A percentile compares a stretch with the other conserved stretches of the same genome.
Evolutionary conservation across 805 yeast genomes (phyloP).

Genomic region (Schwanniomyces polymorphus): DNA sequence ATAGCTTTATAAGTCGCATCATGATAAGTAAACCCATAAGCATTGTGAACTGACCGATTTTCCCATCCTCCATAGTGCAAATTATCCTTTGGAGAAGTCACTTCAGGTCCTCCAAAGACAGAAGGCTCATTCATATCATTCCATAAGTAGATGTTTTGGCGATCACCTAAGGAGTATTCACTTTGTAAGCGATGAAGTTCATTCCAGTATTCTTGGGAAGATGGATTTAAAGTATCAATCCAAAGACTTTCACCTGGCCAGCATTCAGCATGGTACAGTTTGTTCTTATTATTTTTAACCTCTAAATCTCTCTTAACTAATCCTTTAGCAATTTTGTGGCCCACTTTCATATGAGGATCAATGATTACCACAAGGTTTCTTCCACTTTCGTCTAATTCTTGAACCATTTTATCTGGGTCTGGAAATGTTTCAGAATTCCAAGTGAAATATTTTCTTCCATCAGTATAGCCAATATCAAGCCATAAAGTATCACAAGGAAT

Average conservation of each 20-base stretch:
- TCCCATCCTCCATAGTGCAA: constrained; percentile 82
- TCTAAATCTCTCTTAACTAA: constrained; percentile 45
- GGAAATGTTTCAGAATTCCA: constrained; percentile 82
- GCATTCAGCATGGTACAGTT: constrained; percentile 78
- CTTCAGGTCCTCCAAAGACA: constrained; percentile 92
- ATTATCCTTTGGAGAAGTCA: constrained; percentile 79
- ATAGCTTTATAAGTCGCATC: constrained; percentile 76
- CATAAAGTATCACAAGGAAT: constrained; percentile 92
- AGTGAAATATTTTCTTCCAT: constrained; percentile 82
- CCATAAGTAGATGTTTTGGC: constrained; percentile 84
- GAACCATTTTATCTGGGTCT: constrained; percentile 68
- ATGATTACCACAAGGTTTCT: constrained; percentile 81
- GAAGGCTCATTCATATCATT: constrained; percentile 99
- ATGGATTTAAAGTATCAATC: constrained; percentile 82
- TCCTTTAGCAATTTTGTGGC: constrained; percentile 61
- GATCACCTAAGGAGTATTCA: constrained; percentile 36
- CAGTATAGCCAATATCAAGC: constrained; percentile 94
- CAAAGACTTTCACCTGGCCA: constrained; percentile 98
- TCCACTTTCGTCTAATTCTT: constrained; percentile 64
- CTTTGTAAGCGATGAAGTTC: constrained; percentile 48
- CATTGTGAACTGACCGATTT: constrained; percentile 87
- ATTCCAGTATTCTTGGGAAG: constrained; percentile 61
- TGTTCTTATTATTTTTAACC: constrained; percentile 46
- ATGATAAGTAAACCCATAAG: constrained; percentile 78
- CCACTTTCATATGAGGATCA: constrained; percentile 86